Evolutionary conservation across 2,329 filamentous ascomycete species (phyloP).

Genomic region (Monosporascus sp.): DNA sequence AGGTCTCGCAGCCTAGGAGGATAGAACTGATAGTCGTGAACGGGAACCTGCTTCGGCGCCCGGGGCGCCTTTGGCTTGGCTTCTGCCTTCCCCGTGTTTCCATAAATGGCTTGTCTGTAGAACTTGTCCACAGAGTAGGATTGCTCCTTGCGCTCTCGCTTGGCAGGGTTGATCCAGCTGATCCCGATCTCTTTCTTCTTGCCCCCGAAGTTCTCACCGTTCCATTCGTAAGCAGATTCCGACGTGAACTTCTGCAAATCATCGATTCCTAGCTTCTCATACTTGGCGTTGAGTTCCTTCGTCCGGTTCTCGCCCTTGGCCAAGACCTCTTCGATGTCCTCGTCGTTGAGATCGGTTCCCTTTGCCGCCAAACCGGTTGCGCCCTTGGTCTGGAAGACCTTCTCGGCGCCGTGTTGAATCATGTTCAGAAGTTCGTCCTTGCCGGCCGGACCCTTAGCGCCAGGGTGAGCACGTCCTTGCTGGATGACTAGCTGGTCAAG

Average conservation of each 20-base stretch:
- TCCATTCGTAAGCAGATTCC: conserved; percentile 98
- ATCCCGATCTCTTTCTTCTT: conserved; percentile 89
- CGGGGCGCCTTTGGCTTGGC: conserved; percentile 93
- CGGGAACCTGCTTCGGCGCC: conserved; percentile 83
- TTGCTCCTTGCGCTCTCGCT: conserved; percentile 97
- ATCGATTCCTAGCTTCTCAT: conserved; percentile 94
- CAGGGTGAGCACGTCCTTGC: conserved; percentile 87
- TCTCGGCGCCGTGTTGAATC: conserved; percentile 98
- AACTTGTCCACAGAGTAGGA: conserved; percentile 99
- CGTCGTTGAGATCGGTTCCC: conserved; percentile 65
- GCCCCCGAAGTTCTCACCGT: conserved; percentile 90
- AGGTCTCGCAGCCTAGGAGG: conserved; percentile 76
- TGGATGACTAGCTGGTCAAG: conserved; percentile 97
- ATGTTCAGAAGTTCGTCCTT: conserved; percentile 96
- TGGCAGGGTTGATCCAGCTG: conserved; percentile 96
- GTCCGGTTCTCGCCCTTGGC: conserved; percentile 83
- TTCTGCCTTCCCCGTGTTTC: conserved; percentile 69
- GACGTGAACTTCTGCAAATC: conserved; percentile 97
- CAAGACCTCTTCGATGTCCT: conserved; percentile 86
- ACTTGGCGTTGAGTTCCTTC: conserved; percentile 84
- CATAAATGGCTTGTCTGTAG: conserved; percentile 83
- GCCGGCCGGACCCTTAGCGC: conserved; percentile 83
- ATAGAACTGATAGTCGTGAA: conserved; percentile 98
- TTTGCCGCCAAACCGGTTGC: conserved; percentile 57
- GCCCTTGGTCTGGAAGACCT: conserved; percentile 76